Evolutionary conservation across 768 basidiomycete genomes (phyloP).

Genomic region (Calocybe gangraenosa): DNA sequence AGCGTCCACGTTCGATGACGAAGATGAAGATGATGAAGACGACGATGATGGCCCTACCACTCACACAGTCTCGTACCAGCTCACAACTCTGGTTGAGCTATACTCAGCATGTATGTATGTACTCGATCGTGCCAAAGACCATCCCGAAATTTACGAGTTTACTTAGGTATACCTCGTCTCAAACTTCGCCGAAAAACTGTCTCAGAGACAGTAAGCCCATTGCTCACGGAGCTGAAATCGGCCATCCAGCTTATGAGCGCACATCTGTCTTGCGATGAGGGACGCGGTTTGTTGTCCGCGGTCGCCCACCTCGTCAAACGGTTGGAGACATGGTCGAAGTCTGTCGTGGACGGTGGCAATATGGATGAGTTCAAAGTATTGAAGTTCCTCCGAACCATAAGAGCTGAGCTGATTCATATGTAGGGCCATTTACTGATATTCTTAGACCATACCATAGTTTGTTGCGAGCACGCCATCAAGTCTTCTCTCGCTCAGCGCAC

Average conservation of each 20-base stretch:
- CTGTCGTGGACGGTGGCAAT: constrained; percentile 19
- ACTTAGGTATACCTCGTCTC: constrained; percentile 41
- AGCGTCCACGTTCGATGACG: constrained; percentile 15
- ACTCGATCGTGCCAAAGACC: background rate
- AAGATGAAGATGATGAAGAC: constrained; percentile 23
- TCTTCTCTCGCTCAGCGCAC: constrained; percentile 42
- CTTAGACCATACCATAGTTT: constrained; percentile 31
- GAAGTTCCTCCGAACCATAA: background rate
- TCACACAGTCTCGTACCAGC: constrained; percentile 24
- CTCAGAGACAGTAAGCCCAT: constrained; percentile 36
- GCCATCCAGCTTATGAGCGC: constrained; percentile 23
- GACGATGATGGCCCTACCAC: constrained; percentile 25
- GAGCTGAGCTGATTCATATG: too few relatives aligned
- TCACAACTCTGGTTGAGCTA: constrained; percentile 33
- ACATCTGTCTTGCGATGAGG: constrained; percentile 24
- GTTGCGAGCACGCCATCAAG: constrained; percentile 34
- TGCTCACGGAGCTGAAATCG: constrained; percentile 33
- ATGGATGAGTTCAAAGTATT: constrained; percentile 25
- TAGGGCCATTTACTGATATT: constrained; percentile 25
- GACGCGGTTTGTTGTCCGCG: constrained; percentile 26
- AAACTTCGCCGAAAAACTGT: constrained; percentile 38
- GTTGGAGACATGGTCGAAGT: constrained; percentile 26
- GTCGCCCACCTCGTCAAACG: constrained; percentile 24
- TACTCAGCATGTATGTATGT: constrained; percentile 33
- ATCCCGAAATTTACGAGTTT: background rate